A percentile compares a stretch with the other conserved stretches of the same genome.
phyloP scores from a whole-genome alignment of 768 basidiomycete species.

The Artomyces pyxidatus region DNA sequence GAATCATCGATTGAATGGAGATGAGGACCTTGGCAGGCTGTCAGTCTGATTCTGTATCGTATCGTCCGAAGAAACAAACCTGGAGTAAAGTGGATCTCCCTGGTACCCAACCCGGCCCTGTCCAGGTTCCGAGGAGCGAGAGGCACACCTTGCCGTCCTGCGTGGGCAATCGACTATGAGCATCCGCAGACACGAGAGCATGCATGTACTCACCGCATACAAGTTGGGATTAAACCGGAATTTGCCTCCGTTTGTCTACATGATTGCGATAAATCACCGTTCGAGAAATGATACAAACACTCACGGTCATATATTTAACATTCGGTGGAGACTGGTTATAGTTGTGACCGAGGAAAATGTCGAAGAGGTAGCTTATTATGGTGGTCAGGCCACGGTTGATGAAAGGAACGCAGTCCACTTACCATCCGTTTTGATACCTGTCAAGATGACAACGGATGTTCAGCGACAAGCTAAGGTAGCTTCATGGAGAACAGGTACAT shows the following conservation, averaged over 20 bases:
- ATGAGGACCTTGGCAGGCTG: slow-evolving; percentile 55
- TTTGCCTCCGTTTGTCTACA: slow-evolving; percentile 78
- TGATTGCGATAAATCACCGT: not conserved
- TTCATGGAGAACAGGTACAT: slow-evolving; percentile 24
- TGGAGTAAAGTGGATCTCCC: slow-evolving; percentile 88
- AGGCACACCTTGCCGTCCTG: slow-evolving; percentile 94
- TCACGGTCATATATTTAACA: slow-evolving; percentile 65
- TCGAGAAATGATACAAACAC: slow-evolving; percentile 9
- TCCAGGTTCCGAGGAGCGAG: slow-evolving; percentile 87
- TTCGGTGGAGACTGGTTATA: slow-evolving; percentile 84
- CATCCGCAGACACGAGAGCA: not conserved
- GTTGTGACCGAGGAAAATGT: slow-evolving; percentile 84
- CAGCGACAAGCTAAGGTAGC: slow-evolving; percentile 2
- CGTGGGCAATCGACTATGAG: not conserved
- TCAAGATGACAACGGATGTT: no score
- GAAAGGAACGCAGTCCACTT: slow-evolving; percentile 25
- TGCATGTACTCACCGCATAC: slow-evolving; percentile 57
- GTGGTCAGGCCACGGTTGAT: no score
- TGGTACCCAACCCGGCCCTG: slow-evolving; percentile 87
- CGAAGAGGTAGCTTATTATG: slow-evolving; percentile 79
- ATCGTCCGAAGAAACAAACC: slow-evolving; percentile 28
- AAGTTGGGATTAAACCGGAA: slow-evolving; percentile 92
- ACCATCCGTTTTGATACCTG: slow-evolving; percentile 92
- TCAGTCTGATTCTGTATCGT: not conserved
- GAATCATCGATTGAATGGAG: slow-evolving; percentile 94